Conservation (phyloP, 140 eudicot genomes). For the Cichorium intybus region DNA sequence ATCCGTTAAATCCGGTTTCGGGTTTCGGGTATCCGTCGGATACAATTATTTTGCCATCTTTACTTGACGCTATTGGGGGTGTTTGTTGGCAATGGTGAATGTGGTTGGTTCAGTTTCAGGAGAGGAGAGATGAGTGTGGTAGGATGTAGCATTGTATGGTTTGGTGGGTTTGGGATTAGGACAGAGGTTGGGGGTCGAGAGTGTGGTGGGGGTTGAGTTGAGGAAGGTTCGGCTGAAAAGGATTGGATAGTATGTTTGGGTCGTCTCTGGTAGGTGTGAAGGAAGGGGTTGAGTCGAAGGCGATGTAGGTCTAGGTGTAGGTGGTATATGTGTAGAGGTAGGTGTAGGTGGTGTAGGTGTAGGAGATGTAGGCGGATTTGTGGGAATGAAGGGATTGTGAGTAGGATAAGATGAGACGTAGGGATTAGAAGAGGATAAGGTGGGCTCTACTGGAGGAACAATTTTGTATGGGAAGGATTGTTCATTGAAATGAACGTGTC, state of each 20-base stretch:
- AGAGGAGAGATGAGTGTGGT: background rate
- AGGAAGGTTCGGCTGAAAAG: no score
- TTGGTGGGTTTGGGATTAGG: constrained; percentile 10
- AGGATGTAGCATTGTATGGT: background rate
- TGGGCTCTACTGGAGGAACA: background rate
- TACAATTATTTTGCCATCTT: no score
- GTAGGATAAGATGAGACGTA: background rate
- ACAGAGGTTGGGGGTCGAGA: background rate
- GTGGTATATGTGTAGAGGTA: background rate
- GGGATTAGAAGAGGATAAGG: background rate
- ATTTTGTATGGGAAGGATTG: background rate
- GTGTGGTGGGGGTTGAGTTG: background rate
- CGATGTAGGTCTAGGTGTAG: background rate
- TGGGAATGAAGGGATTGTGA: background rate
- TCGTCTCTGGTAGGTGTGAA: background rate
- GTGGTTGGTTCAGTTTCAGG: background rate
- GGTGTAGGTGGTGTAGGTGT: background rate
- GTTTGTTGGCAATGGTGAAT: background rate
- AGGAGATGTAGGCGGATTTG: background rate
- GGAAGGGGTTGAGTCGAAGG: no score
- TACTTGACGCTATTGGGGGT: no score
- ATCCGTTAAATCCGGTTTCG: no score
- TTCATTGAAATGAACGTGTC: constrained; percentile 7
- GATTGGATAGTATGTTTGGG: background rate
- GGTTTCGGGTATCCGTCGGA: no score